These are phyloP conservation scores for Neurospora cerealis DNA, from an alignment of 495 filamentous ascomycete genomes.

Conservation along the genomic window DNA sequence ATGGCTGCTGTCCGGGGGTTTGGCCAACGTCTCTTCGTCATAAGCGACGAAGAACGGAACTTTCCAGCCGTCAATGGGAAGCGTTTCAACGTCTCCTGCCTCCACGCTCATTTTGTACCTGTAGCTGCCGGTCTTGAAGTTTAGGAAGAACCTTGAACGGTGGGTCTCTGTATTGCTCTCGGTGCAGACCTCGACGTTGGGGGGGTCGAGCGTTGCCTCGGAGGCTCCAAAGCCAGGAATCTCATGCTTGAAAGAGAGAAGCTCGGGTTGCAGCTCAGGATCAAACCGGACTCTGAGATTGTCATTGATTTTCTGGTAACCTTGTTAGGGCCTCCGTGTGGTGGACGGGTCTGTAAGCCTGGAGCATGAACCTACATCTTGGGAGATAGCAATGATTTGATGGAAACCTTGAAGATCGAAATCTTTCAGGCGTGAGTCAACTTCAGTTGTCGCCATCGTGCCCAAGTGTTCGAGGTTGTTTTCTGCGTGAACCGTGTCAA, in stretches of 20 bases:
- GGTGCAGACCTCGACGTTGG: not conserved
- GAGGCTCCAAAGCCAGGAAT: not conserved
- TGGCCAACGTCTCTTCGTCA: not conserved
- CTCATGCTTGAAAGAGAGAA: not conserved
- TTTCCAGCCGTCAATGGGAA: not conserved
- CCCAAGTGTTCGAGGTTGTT: not conserved
- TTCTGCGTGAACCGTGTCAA: too few species aligned
- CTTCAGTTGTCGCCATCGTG: not conserved
- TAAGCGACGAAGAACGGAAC: not conserved
- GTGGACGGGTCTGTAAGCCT: not conserved
- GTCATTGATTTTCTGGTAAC: not conserved
- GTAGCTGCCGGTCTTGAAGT: not conserved
- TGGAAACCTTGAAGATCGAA: not conserved
- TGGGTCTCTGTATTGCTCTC: not conserved
- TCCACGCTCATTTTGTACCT: not conserved
- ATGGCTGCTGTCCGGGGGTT: not conserved
- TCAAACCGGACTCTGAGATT: not conserved
- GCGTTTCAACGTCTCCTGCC: not conserved
- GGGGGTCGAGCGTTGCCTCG: not conserved
- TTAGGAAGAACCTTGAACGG: not conserved
- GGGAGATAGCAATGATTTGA: not conserved
- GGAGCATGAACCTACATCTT: not conserved
- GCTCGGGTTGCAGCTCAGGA: not conserved
- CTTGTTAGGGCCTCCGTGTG: not conserved
- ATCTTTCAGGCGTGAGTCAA: not conserved